These are phyloP conservation scores for Aspergillus ellipticus DNA, from an alignment of 495 filamentous ascomycete genomes.

Conservation along the genomic window DNA sequence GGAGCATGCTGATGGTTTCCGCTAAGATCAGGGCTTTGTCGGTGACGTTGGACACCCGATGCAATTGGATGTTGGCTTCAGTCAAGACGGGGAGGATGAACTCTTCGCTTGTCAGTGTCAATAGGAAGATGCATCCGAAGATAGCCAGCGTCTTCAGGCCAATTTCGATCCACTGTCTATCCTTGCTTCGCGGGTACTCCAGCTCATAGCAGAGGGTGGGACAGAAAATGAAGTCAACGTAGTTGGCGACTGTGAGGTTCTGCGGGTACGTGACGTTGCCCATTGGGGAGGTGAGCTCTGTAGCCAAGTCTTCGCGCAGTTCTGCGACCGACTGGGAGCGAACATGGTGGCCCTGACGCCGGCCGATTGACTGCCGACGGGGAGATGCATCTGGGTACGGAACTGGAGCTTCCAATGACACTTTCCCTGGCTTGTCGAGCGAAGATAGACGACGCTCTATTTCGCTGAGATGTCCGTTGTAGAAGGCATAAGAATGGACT, in stretches of 20 bases:
- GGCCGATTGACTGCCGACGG: slow-evolving; percentile 29
- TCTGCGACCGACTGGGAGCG: slow-evolving; percentile 53
- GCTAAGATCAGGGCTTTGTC: slow-evolving; percentile 77
- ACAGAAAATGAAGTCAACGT: slow-evolving; percentile 82
- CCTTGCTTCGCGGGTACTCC: slow-evolving; percentile 81
- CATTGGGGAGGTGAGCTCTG: slow-evolving; percentile 83
- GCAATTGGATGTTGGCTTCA: slow-evolving; percentile 68
- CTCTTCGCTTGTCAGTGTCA: slow-evolving; percentile 88
- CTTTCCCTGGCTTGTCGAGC: slow-evolving; percentile 73
- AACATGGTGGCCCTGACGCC: slow-evolving; percentile 20
- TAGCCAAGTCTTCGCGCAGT: slow-evolving; percentile 82
- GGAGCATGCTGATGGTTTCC: slow-evolving; percentile 88
- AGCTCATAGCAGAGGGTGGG: slow-evolving; percentile 97
- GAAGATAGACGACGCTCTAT: slow-evolving; percentile 72
- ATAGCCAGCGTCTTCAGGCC: slow-evolving; percentile 82
- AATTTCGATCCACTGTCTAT: slow-evolving; percentile 76
- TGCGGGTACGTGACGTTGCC: slow-evolving; percentile 86
- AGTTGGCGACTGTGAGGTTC: slow-evolving; percentile 81
- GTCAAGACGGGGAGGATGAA: slow-evolving; percentile 88
- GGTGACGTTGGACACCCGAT: slow-evolving; percentile 48
- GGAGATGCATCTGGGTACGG: slow-evolving; percentile 66
- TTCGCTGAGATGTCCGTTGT: slow-evolving; percentile 91
- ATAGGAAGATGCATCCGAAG: slow-evolving; percentile 93
- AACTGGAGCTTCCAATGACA: slow-evolving; percentile 64
- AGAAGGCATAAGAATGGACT: slow-evolving; percentile 97